Evolutionary conservation across 495 filamentous ascomycete species (phyloP).

Genomic region (Amphirosellinia nigrospora): DNA sequence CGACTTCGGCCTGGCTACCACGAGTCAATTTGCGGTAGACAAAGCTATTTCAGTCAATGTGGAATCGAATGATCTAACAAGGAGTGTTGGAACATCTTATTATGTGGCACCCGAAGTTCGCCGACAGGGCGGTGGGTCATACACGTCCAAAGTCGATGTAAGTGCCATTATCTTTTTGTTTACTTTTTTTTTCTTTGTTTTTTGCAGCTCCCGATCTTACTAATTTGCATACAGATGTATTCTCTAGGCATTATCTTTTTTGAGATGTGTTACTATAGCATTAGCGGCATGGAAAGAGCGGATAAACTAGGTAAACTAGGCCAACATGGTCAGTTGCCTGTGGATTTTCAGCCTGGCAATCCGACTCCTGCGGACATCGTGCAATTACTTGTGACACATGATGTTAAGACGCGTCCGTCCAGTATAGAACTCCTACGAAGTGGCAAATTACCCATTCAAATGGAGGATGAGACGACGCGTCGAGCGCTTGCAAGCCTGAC

Average conservation of each 20-base stretch:
- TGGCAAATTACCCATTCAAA: conserved; percentile 85
- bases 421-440: conserved; percentile 84
- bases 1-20: conserved; percentile 94
- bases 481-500: conserved; percentile 79
- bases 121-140: conserved; percentile 71
- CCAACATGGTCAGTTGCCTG: conserved; percentile 69
- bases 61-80: conserved; percentile 65
- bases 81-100: conserved; percentile 90
- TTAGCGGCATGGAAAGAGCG: conserved; percentile 88
- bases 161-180: conserved; percentile 41
- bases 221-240: conserved; percentile 72
- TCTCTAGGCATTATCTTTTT: conserved; percentile 97
- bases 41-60: conserved; percentile 68
- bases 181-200: conserved; percentile 1
- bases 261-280: conserved; percentile 89
- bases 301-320: conserved; percentile 74
- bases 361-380: conserved; percentile 77
- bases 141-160: conserved; percentile 92
- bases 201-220: neutral
- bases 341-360: conserved; percentile 75
- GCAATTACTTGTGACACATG: conserved; percentile 78
- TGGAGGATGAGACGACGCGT: conserved; percentile 89
- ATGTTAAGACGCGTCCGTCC: conserved; percentile 81
- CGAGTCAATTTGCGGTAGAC: conserved; percentile 71
- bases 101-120: conserved; percentile 95